Evolutionary conservation across 805 yeast genomes (phyloP), one percentile per base, ranked within the genome.

Genomic region (Monosporozyma solicola): DNA sequence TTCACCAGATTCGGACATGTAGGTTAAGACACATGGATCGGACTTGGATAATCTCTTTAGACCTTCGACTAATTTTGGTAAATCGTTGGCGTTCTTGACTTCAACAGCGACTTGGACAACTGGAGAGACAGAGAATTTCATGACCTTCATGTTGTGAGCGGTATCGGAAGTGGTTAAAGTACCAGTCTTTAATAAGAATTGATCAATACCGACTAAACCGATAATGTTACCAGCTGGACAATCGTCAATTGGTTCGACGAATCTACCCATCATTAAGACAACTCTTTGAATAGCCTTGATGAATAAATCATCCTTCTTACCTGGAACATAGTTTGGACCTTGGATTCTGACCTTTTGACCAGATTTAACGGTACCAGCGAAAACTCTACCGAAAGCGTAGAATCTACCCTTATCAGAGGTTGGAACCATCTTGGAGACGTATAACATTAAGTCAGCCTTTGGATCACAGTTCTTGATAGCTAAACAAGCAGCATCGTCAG

Each of bases 151-250:
- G 94, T 92, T 92, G 94, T 94, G 97, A 67, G 99, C 87, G 69
- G 88, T 77, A 76, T 94, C 98, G 73, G 78, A 79, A 75, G 97
- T 92, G 80, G 99, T 94, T 72, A 92, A 80, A 71, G 99, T 92
- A 90, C 98, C 99, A 72, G 96, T 87, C 83, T 92, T 92, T 79
- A 92, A 87, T 80, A 92, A 87, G 88, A 91, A 92, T 84, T 92
- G 99, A 80, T 92, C 99, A 71, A 92, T 87, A 91, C 99, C 99
- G 71, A 92, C 98, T 76, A 92, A 82, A 90, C 98, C 99, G 74
- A 91, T 84, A 85, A 92, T 92, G 96, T 92, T 92, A 88, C 99
- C 99, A 69, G 98, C 97, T 75, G 99, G 98, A 81, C 95, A 87
- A 82, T 92, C 98, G 72, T 92, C 98, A 71, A 92, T 92, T 74